phyloP scores from a whole-genome alignment of 805 yeast species.

The Yarrowia divulgata region DNA sequence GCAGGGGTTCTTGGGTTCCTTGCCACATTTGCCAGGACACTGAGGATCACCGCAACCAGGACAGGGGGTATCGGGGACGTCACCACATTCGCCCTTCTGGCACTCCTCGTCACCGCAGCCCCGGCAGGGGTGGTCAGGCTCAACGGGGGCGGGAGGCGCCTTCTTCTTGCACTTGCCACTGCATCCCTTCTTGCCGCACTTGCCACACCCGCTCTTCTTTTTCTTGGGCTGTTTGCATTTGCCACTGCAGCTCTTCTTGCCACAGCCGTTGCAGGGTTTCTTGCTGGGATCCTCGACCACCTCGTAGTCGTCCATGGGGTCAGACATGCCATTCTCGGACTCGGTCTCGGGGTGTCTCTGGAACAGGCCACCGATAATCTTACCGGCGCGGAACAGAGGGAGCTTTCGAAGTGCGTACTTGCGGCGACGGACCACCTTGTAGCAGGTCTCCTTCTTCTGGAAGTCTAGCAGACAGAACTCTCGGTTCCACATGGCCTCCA shows the following conservation, averaged over 20 bases:
- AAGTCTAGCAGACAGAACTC: slow-evolving; percentile 31
- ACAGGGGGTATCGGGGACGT: slow-evolving; percentile 16
- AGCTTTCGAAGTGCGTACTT: slow-evolving; percentile 33
- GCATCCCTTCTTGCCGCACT: slow-evolving; percentile 31
- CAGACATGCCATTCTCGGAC: slow-evolving; percentile 13
- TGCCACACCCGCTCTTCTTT: slow-evolving; percentile 13
- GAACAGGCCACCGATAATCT: slow-evolving; percentile 32
- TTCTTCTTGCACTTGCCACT: slow-evolving; percentile 33
- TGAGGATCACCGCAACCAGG: slow-evolving; percentile 15
- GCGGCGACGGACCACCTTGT: slow-evolving; percentile 37
- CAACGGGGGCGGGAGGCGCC: slow-evolving; percentile 7
- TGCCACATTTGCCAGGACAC: slow-evolving; percentile 35
- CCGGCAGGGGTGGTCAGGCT: slow-evolving; percentile 23
- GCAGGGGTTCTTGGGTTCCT: slow-evolving; percentile 27
- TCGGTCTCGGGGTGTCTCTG: slow-evolving; percentile 21
- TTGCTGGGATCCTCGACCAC: slow-evolving; percentile 14
- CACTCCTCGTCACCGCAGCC: slow-evolving; percentile 28
- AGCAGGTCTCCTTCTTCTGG: slow-evolving; percentile 17
- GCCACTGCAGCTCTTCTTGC: slow-evolving; percentile 34
- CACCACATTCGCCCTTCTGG: slow-evolving; percentile 24
- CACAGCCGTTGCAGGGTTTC: slow-evolving; percentile 12
- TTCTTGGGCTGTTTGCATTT: slow-evolving; percentile 28
- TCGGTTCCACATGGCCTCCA: slow-evolving; percentile 36
- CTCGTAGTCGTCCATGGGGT: slow-evolving; percentile 17
- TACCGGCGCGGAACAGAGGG: slow-evolving; percentile 26